Conservation (phyloP, 73 alveolate species). For the Symbiodinium pilosum region DNA sequence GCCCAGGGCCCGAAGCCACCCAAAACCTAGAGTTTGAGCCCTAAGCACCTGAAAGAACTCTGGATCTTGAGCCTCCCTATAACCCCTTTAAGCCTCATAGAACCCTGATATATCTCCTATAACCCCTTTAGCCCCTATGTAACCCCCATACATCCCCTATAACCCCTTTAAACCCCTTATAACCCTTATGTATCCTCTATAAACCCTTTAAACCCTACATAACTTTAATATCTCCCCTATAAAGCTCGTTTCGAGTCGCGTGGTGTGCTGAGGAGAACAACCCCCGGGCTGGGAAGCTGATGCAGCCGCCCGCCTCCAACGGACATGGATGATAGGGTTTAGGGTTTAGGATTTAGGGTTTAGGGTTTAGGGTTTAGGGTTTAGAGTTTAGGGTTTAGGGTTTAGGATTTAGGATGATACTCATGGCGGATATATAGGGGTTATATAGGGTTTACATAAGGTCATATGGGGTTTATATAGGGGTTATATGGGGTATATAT, state of each 20-base stretch:
- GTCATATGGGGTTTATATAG: too few relatives aligned
- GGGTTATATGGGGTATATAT: too few relatives aligned
- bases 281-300: constrained; percentile 84
- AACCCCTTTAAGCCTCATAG: too few relatives aligned
- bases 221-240: too few relatives aligned
- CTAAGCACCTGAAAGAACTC: too few relatives aligned
- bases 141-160: not conserved
- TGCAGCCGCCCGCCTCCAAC: constrained; percentile 84
- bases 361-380: not conserved
- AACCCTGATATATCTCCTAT: not conserved
- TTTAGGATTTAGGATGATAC: not conserved
- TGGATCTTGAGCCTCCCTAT: too few relatives aligned
- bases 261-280: constrained; percentile 56
- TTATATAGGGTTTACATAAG: too few relatives aligned
- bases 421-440: too few relatives aligned
- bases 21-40: not conserved
- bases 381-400: not conserved
- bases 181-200: not conserved
- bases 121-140: not conserved
- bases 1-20: not conserved
- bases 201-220: not conserved
- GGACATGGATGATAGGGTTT: not conserved
- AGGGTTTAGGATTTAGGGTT: not conserved
- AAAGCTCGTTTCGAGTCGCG: too few relatives aligned
- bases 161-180: not conserved